Evolutionary conservation across 2,329 filamentous ascomycete species (phyloP).

Genomic region (Penicillium sp.): DNA sequence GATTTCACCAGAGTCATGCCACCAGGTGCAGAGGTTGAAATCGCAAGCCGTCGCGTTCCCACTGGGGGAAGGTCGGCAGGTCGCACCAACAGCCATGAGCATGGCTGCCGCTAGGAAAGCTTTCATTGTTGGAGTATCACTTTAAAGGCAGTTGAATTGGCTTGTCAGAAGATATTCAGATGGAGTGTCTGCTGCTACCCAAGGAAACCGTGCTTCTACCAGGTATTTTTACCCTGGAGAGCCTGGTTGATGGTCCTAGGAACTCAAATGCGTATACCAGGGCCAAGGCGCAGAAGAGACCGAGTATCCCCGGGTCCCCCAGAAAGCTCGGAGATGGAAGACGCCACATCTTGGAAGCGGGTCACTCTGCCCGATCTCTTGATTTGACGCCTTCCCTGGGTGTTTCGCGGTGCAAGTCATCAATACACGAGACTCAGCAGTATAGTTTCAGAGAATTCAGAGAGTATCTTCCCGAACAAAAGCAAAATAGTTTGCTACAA

Average conservation of each 20-base stretch:
- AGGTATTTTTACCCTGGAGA: not conserved
- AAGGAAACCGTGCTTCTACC: not conserved
- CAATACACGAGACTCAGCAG: too few relatives aligned
- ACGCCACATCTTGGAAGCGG: not conserved
- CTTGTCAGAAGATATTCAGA: not conserved
- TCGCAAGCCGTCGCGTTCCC: conserved; percentile 5
- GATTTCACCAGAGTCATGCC: conserved; percentile 31
- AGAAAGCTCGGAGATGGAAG: not conserved
- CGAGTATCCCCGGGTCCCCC: not conserved
- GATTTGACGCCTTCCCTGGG: too few relatives aligned
- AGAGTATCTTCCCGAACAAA: too few relatives aligned
- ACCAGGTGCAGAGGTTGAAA: conserved; percentile 14
- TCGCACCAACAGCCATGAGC: conserved; percentile 9
- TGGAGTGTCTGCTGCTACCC: not conserved
- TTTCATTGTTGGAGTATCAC: not conserved
- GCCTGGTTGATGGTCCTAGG: conserved; percentile 1
- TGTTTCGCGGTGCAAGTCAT: too few relatives aligned
- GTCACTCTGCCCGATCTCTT: too few relatives aligned
- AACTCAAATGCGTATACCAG: not conserved
- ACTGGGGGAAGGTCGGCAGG: not conserved
- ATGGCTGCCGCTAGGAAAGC: not conserved
- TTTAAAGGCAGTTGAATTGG: not conserved
- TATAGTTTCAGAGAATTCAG: too few relatives aligned
- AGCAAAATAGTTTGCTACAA: too few relatives aligned
- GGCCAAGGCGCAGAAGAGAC: not conserved